Base-by-base conservation (phyloP, 2,329 filamentous ascomycete genomes). In the Diplocarpon mali region DNA sequence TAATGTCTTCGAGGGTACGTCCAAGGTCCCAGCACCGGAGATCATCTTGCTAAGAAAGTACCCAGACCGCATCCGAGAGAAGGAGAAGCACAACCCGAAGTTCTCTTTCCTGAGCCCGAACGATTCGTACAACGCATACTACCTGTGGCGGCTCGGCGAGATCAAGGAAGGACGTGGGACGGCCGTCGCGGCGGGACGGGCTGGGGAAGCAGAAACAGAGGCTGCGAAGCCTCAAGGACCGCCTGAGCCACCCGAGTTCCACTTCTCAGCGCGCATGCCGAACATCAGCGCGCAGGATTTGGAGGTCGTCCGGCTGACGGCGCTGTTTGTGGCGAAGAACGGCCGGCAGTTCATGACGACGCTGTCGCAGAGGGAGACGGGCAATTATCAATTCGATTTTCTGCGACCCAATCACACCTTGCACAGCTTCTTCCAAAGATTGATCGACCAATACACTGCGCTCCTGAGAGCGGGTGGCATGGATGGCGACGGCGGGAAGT, bases 381-480 rank as follows among this genome's bases (percentile, higher is more conserved):
- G 83, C 59, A 96, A 95, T 65, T 88, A 81, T 54, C 90, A 98
- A 62, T 98, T 96, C 64, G 88, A 95, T 65, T 98, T 98, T 61
- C 72, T 98, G 42, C 81, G 90, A 43, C 87, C 89, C 13, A 93
- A 95, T 59, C 92, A 98, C 69, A 95, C 86, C 59, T 81, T 95
- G 51, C 88, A 96, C 69, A 89, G 90, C 63, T 96, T 92, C 69
- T 96, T 95, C 65, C 85, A 87, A 56, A 79, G 89, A 52, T 73
- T 95, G 48, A 80, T 95, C 48, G 90, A 96, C 55, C 92, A 98
- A 62, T 96, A 96, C 64, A 84, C 83, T n/a, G 73, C 82, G 41
- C 68, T 95, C 27, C 62, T 95, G 45, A 76, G 78, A 44, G 74
- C 78, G 7, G 74, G 79, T 45, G 82, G 80, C 0, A 71, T 80